Conservation (phyloP, 768 basidiomycete genomes). For the Pholiota microspora region DNA sequence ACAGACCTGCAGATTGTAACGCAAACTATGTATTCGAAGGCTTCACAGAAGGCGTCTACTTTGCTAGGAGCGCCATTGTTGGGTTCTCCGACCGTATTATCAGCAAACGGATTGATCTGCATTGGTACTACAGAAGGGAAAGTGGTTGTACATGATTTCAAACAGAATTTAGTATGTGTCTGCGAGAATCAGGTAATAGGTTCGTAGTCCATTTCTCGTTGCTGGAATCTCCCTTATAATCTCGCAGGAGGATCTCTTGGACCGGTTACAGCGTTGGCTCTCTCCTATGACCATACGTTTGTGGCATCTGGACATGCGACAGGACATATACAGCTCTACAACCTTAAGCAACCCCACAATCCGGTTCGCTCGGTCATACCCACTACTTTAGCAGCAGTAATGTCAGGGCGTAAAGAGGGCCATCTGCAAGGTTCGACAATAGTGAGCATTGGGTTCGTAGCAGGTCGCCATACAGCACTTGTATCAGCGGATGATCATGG, state of each 20-base stretch:
- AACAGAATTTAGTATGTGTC: constrained; percentile 76
- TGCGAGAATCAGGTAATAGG: constrained; percentile 72
- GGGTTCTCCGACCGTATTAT: constrained; percentile 76
- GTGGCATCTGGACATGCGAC: constrained; percentile 84
- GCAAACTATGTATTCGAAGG: constrained; percentile 52
- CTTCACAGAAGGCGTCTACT: constrained; percentile 57
- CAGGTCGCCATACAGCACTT: constrained; percentile 88
- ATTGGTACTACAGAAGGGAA: constrained; percentile 82
- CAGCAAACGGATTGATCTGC: constrained; percentile 86
- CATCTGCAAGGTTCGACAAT: constrained; percentile 82
- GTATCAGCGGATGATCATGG: constrained; percentile 89
- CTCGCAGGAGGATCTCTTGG: constrained; percentile 58
- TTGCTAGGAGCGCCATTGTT: constrained; percentile 55
- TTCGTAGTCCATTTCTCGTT: constrained; percentile 27
- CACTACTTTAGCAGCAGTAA: constrained; percentile 61
- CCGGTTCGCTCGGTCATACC: constrained; percentile 73
- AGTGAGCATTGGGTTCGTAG: constrained; percentile 81
- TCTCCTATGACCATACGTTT: constrained; percentile 94
- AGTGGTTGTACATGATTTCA: constrained; percentile 85
- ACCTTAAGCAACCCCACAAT: constrained; percentile 64
- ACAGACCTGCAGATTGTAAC: constrained; percentile 60
- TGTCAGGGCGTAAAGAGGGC: constrained; percentile 81
- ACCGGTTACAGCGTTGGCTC: constrained; percentile 81
- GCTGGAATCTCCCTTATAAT: constrained; percentile 17
- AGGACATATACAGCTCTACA: constrained; percentile 85